These are phyloP conservation scores for Fusarium abutilonis DNA, from an alignment of 2,329 filamentous ascomycete genomes.

Conservation along the genomic window DNA sequence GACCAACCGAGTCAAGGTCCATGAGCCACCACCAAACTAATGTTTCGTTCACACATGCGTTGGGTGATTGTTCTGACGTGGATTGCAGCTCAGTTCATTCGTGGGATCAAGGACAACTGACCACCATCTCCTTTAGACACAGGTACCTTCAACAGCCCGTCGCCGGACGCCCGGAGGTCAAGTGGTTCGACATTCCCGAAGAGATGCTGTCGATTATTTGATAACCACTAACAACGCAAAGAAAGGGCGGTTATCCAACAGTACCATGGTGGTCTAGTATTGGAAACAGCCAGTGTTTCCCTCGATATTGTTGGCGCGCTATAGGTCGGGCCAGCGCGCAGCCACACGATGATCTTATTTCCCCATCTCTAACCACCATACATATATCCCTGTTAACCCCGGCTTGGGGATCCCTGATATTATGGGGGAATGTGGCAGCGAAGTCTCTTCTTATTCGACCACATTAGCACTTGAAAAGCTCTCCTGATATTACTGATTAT, in stretches of 20 bases:
- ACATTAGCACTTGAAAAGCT: background rate
- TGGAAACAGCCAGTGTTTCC: slow-evolving; percentile 25
- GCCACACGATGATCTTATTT: slow-evolving; percentile 19
- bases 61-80: slow-evolving; percentile 26
- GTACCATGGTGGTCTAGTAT: background rate
- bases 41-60: slow-evolving; percentile 10
- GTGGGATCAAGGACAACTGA: background rate
- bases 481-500: background rate
- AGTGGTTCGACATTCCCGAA: slow-evolving; percentile 13
- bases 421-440: slow-evolving; percentile 26
- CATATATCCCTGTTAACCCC: slow-evolving; percentile 16
- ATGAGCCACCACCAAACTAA: slow-evolving; percentile 39
- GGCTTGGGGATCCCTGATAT: slow-evolving; percentile 17
- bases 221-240: slow-evolving; percentile 2
- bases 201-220: slow-evolving; percentile 1
- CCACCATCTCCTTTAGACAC: slow-evolving; percentile 4
- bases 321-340: slow-evolving; percentile 1
- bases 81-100: background rate
- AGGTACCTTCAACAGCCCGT: slow-evolving; percentile 16
- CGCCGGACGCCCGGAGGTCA: slow-evolving; percentile 29
- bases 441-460: background rate
- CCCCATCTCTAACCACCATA: slow-evolving; percentile 22
- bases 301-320: slow-evolving; percentile 4
- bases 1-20: slow-evolving; percentile 42
- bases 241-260: slow-evolving; percentile 10